A percentile compares a stretch with the other conserved stretches of the same genome.
These are phyloP conservation scores for Geranium rotundifolium DNA, from an alignment of 345 rosid species.

Conservation along the genomic window DNA sequence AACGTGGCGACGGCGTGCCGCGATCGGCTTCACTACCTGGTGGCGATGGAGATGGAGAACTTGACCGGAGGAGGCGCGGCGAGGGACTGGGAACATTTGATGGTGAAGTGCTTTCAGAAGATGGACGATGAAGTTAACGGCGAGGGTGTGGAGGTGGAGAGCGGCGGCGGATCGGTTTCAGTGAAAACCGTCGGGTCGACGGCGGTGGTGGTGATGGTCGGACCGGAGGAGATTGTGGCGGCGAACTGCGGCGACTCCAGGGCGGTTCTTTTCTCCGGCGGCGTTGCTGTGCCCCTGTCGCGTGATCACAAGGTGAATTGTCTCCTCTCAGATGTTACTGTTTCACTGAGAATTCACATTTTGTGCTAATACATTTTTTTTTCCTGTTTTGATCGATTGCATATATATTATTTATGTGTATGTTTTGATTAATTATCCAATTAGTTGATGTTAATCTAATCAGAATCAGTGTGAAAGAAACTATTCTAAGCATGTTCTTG, in stretches of 20 bases:
- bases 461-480: no score
- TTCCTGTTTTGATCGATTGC: no score
- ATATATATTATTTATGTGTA: no score
- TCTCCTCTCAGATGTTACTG: neutral
- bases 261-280: constrained; percentile 22
- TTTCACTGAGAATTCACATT: no score
- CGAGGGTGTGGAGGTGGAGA: constrained; percentile 11
- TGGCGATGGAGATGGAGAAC: constrained; percentile 17
- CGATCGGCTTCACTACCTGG: constrained; percentile 18
- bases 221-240: constrained; percentile 18
- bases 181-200: constrained; percentile 20
- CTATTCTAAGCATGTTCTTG: no score
- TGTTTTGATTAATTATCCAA: no score
- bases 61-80: neutral
- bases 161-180: neutral
- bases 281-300: constrained; percentile 21
- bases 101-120: constrained; percentile 13
- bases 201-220: constrained; percentile 34
- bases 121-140: constrained; percentile 32
- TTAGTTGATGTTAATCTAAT: no score
- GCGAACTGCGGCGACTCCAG: constrained; percentile 34
- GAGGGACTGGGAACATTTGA: constrained; percentile 18
- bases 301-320: constrained; percentile 27
- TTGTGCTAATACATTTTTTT: no score
- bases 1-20: constrained; percentile 11